Conservation (phyloP, 1,139 yeast genomes). For the Meyerozyma smithsonii region DNA sequence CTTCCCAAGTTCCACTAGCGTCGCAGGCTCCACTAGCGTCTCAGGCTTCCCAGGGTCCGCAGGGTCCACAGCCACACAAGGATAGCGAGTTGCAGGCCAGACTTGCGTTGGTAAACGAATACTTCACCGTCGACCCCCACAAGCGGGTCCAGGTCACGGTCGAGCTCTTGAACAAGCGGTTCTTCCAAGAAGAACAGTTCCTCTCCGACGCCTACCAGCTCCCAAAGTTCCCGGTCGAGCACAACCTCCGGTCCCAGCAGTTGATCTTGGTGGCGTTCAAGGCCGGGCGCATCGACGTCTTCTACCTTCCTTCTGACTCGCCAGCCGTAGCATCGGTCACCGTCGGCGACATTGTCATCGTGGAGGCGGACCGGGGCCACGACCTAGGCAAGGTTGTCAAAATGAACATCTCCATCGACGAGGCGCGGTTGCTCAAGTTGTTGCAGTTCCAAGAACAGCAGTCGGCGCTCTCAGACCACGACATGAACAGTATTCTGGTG, state of each 20-base stretch:
- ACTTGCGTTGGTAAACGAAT: conserved; percentile 26
- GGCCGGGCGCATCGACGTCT: conserved; percentile 81
- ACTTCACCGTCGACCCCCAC: conserved; percentile 38
- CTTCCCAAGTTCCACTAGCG: no score
- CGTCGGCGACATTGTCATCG: conserved; percentile 79
- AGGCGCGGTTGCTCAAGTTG: conserved; percentile 50
- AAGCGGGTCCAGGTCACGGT: conserved; percentile 33
- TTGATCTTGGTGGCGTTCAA: conserved; percentile 75
- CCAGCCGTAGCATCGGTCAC: conserved; percentile 19
- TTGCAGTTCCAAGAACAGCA: conserved; percentile 56
- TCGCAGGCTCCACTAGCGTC: no score
- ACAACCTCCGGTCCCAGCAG: conserved; percentile 28
- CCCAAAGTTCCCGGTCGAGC: conserved; percentile 40
- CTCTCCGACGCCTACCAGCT: conserved; percentile 32
- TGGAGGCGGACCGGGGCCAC: conserved; percentile 95
- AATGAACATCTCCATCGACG: conserved; percentile 62
- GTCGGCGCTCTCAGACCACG: conserved; percentile 39
- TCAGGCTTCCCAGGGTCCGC: conserved; percentile 5
- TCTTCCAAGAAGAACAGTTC: conserved; percentile 19
- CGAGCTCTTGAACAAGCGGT: conserved; percentile 12
- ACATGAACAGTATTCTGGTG: conserved; percentile 22
- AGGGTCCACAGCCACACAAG: conserved; percentile 7
- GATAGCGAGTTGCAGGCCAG: conserved; percentile 4
- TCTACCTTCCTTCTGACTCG: conserved; percentile 51
- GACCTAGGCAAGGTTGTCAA: conserved; percentile 81